Base-by-base conservation (phyloP, 192 early-diverging fungal genomes). In the Funneliformis geosporum region DNA sequence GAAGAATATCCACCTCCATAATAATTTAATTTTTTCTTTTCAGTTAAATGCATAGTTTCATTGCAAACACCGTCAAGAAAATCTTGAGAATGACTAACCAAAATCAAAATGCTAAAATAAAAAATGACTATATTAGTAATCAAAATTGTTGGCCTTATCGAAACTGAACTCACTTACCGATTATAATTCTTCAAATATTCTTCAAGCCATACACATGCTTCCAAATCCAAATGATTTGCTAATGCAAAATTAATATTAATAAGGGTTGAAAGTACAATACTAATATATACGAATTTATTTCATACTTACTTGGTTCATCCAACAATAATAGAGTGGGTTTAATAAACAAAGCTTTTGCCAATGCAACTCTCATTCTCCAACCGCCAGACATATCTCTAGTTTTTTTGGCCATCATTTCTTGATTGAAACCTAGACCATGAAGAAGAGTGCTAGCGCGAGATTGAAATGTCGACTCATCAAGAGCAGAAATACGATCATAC, bases 351-450 rank as follows among this genome's bases (percentile, higher is more conserved):
- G 97, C 97, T 81, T 94, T 90, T 59, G 98, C 96, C 40, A 99
- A 91, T 7, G 97, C 94, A 65, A 99, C 98, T 82, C 98, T 89
- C 98, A 99, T 99, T 78, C 98, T 91, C 98, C 98, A 99, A 84
- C 98, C 98, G 92, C 98, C 98, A 83, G 97, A 98, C 84, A 99
- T 91, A 81, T 97, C 95, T 89, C 95, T 96, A 68, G 98, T 99
- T 80, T 88, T 89, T 87, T 95, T 93, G 81, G 90, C 86, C 97
- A 98, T 98, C 73, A 93, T 93, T 43, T 88, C 86, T 80, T 92
- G 88, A 76, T 84, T 88, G 86, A 99, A 99, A 71, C 98, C 98
- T 59, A 99, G 89, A 91, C 98, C 98, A 84, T 94, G 83, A 47
- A 99, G 89, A 61, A 99, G 90, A 76, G 91, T 92, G 39, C 93